Percentiles rank a stretch among this genome's conserved stretches.
phyloP scores from a whole-genome alignment of 2,329 filamentous ascomycete genomes.

The Diaporthe citriasiana region DNA sequence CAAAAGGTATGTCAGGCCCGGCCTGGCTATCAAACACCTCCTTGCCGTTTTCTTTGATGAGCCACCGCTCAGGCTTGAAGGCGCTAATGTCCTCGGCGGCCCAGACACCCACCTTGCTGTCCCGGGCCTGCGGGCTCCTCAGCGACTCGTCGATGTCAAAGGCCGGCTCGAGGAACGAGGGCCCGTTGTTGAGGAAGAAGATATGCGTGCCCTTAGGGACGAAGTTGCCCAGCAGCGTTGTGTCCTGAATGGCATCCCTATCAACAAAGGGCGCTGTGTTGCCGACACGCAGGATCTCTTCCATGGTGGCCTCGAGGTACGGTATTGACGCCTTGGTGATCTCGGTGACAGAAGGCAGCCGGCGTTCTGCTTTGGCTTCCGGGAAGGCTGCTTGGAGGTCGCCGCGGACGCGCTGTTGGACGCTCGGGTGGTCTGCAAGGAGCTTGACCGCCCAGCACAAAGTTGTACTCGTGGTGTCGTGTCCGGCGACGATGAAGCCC shows the following conservation, averaged over 20 bases:
- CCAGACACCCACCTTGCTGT: slow-evolving; percentile 25
- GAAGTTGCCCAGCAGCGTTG: slow-evolving; percentile 55
- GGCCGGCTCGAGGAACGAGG: slow-evolving; percentile 30
- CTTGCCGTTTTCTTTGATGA: slow-evolving; percentile 11
- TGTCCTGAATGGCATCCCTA: slow-evolving; percentile 56
- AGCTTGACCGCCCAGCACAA: slow-evolving; percentile 59
- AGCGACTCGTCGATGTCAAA: slow-evolving; percentile 26
- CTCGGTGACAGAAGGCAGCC: slow-evolving; percentile 50
- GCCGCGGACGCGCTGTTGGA: slow-evolving; percentile 56
- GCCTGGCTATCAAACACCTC: slow-evolving; percentile 45
- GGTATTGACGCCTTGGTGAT: slow-evolving; percentile 56
- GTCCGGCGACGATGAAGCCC: slow-evolving; percentile 58
- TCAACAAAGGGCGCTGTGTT: slow-evolving; percentile 62
- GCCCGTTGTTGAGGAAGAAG: slow-evolving; percentile 56
- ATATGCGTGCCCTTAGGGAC: slow-evolving; percentile 59
- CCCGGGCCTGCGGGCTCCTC: slow-evolving; percentile 31
- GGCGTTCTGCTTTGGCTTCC: slow-evolving; percentile 52
- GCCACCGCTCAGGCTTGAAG: slow-evolving; percentile 40
- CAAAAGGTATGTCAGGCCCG: slow-evolving; percentile 48
- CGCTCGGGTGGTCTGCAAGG: slow-evolving; percentile 55
- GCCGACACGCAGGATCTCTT: slow-evolving; percentile 61
- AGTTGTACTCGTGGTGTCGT: slow-evolving; percentile 60
- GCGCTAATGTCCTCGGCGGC: slow-evolving; percentile 3
- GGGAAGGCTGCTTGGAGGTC: slow-evolving; percentile 55
- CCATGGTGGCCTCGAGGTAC: slow-evolving; percentile 61